Evolutionary conservation across 352 stramenopile species (phyloP), one percentile per base, ranked within the genome.

Genomic region (Phytophthora sansomeana): DNA sequence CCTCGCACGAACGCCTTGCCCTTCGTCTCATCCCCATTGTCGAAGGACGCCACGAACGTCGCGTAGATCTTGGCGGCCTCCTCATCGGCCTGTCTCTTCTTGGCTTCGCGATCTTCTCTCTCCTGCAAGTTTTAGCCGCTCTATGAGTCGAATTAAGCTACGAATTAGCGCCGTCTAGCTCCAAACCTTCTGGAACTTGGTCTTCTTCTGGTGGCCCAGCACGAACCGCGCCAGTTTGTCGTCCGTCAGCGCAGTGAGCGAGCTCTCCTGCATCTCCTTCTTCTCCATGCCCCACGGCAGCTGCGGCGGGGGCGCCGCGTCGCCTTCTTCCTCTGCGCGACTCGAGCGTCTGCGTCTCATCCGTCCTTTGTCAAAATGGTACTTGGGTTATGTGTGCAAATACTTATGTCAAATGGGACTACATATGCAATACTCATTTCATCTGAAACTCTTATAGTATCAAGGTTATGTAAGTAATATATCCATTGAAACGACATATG

Each of bases 21-120:
- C 44, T 73, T 55, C 13, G 67, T 75, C 28, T 81, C 78, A 47
- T 91, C 83, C 19, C 90, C 79, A 28, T 92, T 74, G 16, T 96
- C 87, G 58, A 97, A 97, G 9, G 90, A 97, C 35, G 88, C 87
- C 32, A 97, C 90, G 72, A 97, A 97, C 52, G 77, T 87, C 52
- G 93, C 82, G 72, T 97, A 97, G 58, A 97, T 92, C 67, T 87
- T 85, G 29, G 89, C 87, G 6, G 89, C 90, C 67, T 97, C 91
- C 24, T 75, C 87, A 38, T 97, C 91, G 0, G 90, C 91, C 43
- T 89, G 78, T 42, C 84, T 77, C 77, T 96, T 96, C 61, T 90
- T 92, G 6, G 77, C 71, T 67, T 97, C 91, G 3, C 87, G 83
- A 52, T 93, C 81, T 72, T 95, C 86, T 49, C 79, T 68, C 26